Evolutionary conservation across 495 filamentous ascomycete genomes (phyloP), one percentile per base, ranked within the genome.

Genomic region (Clavariopsis aquatica): DNA sequence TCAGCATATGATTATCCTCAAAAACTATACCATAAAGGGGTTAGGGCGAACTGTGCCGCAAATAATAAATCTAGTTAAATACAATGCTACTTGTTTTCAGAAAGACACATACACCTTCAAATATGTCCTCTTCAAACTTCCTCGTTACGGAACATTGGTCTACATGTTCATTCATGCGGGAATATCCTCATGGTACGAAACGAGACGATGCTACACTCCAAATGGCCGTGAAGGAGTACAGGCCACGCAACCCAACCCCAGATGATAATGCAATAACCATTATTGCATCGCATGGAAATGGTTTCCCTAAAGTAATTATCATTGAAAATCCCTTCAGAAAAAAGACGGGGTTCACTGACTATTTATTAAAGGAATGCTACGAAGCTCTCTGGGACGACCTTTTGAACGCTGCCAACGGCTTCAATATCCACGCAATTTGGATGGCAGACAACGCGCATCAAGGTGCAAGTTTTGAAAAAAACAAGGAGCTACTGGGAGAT

Each of bases 311-410:
- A 72, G 78, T 72, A 53, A 15, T 26, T 12, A 1, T 49, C 17
- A 10, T 43, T 19, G 7, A 31, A 8, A 31, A 6, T 43, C n/a
- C 9, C 38, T n/a, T n/a, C n/a, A n/a, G n/a, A n/a, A n/a, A n/a
- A n/a, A n/a, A n/a, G n/a, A n/a, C n/a, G n/a, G n/a, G n/a, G n/a
- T n/a, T n/a, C 38, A 17, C 38, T 9, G 9, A 17, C 38, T 43
- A 43, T 15, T 17, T 43, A 10, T 17, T 17, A 43, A 43, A 75
- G 73, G 74, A 79, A 68, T 54, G 70, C 22, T 79, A 79, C 60
- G 78, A 80, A 62, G 76, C 78, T 0, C 60, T 80, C 23, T 78
- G 76, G 70, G 76, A 78, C 43, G 77, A 79, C 12, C 65, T 79
- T 4, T 36, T 62, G 10, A 27, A 55, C 1, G 59, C 68, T 1